Evolutionary conservation across 495 filamentous ascomycete genomes (phyloP).

Genomic region (Hypoxylon fuscum): DNA sequence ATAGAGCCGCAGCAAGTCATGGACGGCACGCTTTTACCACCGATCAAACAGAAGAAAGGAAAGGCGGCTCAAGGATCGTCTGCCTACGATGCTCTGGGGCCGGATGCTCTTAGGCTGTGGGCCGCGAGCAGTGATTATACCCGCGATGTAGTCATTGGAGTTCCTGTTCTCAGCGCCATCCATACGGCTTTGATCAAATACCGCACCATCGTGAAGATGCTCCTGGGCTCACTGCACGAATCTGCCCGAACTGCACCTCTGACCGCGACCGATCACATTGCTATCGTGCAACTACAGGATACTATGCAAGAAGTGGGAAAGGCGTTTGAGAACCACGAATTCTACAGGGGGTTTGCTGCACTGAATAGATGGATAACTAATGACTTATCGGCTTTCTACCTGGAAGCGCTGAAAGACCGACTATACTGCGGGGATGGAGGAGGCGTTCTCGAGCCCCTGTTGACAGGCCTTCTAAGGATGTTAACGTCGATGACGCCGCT

Average conservation of each 20-base stretch:
- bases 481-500: constrained; percentile 83
- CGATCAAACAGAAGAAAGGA: constrained; percentile 55
- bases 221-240: constrained; percentile 79
- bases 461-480: constrained; percentile 74
- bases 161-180: constrained; percentile 75
- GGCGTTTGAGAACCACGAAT: constrained; percentile 76
- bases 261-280: constrained; percentile 73
- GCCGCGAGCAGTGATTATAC: constrained; percentile 92
- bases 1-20: constrained; percentile 85
- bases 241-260: constrained; percentile 58
- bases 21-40: constrained; percentile 70
- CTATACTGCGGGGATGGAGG: constrained; percentile 80
- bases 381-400: constrained; percentile 91
- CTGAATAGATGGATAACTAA: constrained; percentile 82
- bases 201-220: constrained; percentile 84
- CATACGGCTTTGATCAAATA: constrained; percentile 83
- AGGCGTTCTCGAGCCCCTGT: constrained; percentile 75
- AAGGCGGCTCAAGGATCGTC: constrained; percentile 31
- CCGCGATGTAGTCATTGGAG: constrained; percentile 80
- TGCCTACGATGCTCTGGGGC: constrained; percentile 62
- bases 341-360: constrained; percentile 76
- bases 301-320: constrained; percentile 66
- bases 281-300: constrained; percentile 74
- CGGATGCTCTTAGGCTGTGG: constrained; percentile 93
- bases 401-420: constrained; percentile 89